These are phyloP conservation scores for Multifurca ochricompacta DNA, from an alignment of 768 basidiomycete genomes.

Conservation along the genomic window DNA sequence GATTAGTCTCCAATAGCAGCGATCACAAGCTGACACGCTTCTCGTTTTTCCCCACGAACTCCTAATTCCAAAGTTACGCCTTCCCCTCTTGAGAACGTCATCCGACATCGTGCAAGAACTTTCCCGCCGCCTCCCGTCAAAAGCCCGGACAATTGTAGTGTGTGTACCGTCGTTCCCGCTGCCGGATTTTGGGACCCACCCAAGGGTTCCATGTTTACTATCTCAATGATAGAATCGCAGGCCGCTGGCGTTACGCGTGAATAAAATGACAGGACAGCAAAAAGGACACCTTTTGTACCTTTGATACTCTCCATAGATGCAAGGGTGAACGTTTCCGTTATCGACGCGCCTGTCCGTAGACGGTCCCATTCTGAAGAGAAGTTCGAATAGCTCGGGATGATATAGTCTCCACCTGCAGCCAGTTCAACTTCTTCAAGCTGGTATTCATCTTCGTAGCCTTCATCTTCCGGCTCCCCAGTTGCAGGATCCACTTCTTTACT, in stretches of 20 bases:
- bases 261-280: conserved; percentile 11
- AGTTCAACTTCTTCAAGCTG: conserved; percentile 94
- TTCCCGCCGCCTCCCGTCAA: conserved; percentile 93
- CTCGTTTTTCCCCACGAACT: conserved; percentile 87
- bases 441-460: conserved; percentile 99
- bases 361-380: conserved; percentile 96
- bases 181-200: conserved; percentile 83
- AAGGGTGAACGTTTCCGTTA: conserved; percentile 90
- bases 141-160: conserved; percentile 86
- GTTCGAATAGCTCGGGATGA: conserved; percentile 88
- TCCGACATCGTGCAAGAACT: conserved; percentile 86
- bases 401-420: conserved; percentile 81
- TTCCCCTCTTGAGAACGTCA: conserved; percentile 85
- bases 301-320: conserved; percentile 90
- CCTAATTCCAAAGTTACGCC: conserved; percentile 91
- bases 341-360: conserved; percentile 63
- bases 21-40: conserved; percentile 80
- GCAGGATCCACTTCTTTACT: conserved; percentile 97
- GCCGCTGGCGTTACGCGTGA: conserved; percentile 52
- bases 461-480: conserved; percentile 92
- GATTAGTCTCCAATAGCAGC: conserved; percentile 73
- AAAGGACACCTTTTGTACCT: conserved; percentile 44
- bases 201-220: conserved; percentile 93
- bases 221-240: conserved; percentile 91
- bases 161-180: conserved; percentile 76